A percentile compares a stretch with the other conserved stretches of the same genome.
Conservation (phyloP, 2,329 filamentous ascomycete species). For the Clonostachys chloroleuca region DNA sequence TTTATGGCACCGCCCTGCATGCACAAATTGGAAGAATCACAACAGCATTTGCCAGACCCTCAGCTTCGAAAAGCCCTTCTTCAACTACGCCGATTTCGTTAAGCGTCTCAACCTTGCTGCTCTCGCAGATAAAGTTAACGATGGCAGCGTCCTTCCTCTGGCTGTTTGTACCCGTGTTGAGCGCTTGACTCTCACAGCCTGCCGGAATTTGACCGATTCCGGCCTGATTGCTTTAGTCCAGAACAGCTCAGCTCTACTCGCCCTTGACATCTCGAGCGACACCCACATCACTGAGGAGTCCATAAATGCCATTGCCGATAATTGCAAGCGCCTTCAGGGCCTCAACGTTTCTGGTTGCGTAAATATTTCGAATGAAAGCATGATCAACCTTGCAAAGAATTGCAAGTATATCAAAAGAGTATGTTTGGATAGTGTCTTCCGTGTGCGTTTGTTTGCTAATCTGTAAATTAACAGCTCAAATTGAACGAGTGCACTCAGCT, state of each 20-base stretch:
- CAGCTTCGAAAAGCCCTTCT: constrained; percentile 68
- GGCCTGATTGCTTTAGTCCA: constrained; percentile 77
- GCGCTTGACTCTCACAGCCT: constrained; percentile 88
- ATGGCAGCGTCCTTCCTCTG: constrained; percentile 83
- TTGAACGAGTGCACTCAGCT: constrained; percentile 88
- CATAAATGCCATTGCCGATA: constrained; percentile 70
- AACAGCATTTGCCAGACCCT: constrained; percentile 77
- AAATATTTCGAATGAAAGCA: constrained; percentile 79
- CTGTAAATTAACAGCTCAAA: constrained; percentile 64
- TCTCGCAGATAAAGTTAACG: constrained; percentile 71
- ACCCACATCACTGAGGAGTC: constrained; percentile 81
- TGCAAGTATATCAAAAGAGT: constrained; percentile 87
- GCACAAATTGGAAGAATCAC: constrained; percentile 81
- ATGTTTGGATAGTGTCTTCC: constrained; percentile 22
- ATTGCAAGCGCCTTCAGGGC: constrained; percentile 83
- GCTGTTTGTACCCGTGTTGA: constrained; percentile 86
- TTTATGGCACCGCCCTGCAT: constrained; percentile 90
- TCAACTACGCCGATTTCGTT: constrained; percentile 85
- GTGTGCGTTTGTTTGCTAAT: background rate
- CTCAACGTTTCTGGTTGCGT: constrained; percentile 87
- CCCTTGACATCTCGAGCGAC: constrained; percentile 83
- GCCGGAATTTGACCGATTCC: constrained; percentile 76
- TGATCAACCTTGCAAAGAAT: constrained; percentile 73
- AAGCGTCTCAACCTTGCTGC: constrained; percentile 87
- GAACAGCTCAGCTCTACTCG: constrained; percentile 76